Evolutionary conservation across 306 rosid species (phyloP).

Genomic region (Malus orientalis): DNA sequence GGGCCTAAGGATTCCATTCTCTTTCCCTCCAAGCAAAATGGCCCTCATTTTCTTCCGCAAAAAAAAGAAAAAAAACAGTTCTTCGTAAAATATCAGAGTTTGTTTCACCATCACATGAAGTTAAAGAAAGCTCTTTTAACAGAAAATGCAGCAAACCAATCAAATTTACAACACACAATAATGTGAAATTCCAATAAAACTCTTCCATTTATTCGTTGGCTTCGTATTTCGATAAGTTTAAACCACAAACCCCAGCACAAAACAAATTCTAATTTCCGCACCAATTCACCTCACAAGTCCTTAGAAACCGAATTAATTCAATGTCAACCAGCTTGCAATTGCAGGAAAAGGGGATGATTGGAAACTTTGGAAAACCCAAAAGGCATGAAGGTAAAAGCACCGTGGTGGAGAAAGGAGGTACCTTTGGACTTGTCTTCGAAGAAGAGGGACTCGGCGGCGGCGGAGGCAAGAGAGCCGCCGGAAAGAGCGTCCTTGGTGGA

Average conservation of each 20-base stretch:
- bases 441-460: slow-evolving; percentile 55
- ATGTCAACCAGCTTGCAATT: not conserved
- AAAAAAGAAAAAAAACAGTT: fast-evolving
- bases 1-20: not conserved
- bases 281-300: not conserved
- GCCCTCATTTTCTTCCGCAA: not conserved
- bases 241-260: not conserved
- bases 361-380: not conserved
- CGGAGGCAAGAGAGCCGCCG: slow-evolving; percentile 53
- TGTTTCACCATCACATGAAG: not conserved
- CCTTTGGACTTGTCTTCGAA: slow-evolving; percentile 67
- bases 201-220: not conserved
- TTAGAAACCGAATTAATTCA: not conserved
- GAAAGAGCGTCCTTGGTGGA: slow-evolving; percentile 74
- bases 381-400: not conserved
- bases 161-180: not conserved
- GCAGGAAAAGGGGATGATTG: not conserved
- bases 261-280: not conserved
- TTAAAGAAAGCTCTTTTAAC: not conserved
- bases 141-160: not conserved
- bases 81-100: not conserved
- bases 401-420: not conserved
- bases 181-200: not conserved
- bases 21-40: not conserved
- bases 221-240: not conserved